Evolutionary conservation across 306 rosid species (phyloP).

Genomic region (Phaseolus lunatus): DNA sequence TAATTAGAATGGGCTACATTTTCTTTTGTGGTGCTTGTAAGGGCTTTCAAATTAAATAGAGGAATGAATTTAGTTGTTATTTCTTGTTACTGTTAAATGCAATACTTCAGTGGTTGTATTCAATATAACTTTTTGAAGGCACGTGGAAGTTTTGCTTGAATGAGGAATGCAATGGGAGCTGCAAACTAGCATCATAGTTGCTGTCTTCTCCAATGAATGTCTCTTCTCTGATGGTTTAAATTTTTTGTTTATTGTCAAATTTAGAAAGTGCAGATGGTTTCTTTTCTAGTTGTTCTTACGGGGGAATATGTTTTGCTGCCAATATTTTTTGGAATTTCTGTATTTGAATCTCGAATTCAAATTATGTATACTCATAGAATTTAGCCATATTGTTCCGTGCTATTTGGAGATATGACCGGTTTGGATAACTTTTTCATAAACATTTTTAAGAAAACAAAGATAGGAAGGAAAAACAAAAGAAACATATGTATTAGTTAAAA

Average conservation of each 20-base stretch:
- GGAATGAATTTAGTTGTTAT: conserved; percentile 25
- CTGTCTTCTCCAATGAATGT: conserved; percentile 23
- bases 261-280: conserved; percentile 25
- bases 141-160: conserved; percentile 4
- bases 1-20: conserved; percentile 2
- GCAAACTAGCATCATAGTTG: conserved; percentile 9
- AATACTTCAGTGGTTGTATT: not conserved
- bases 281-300: not conserved
- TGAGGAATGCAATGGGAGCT: conserved; percentile 8
- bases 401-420: not conserved
- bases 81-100: conserved; percentile 6
- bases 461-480: no score
- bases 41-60: conserved; percentile 1
- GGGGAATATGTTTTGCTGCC: not conserved
- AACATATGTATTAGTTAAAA: no score
- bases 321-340: conserved; percentile 17
- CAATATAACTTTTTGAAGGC: conserved; percentile 3
- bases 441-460: no score
- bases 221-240: not conserved
- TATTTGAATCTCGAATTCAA: not conserved
- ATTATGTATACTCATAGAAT: conserved; percentile 9
- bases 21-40: conserved; percentile 3
- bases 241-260: not conserved
- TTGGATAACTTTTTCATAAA: no score
- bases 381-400: conserved; percentile 8